Base-by-base conservation (phyloP, 1,284 basidiomycete genomes). In the Ganoderma lucidum region DNA sequence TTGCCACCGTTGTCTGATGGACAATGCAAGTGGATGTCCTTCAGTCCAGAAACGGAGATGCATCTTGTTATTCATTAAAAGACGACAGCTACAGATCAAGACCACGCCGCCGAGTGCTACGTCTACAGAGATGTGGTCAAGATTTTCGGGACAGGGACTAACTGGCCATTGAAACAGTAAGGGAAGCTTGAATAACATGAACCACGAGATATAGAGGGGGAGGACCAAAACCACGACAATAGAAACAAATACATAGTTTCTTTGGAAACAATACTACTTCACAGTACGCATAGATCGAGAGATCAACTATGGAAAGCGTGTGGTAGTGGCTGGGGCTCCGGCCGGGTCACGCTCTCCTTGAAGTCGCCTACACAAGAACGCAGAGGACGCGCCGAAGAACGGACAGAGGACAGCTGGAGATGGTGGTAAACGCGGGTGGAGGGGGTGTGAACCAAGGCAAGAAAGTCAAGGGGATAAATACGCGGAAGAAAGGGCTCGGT, bases 401-500 rank as follows among this genome's bases (percentile, higher is more conserved):
- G 51, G 12, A 51, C n/a, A 19, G 32, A 9, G 63, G 39, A n/a
- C 23, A 58, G 51, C 15, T 14, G 10, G 19, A 62, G 37, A 28
- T 53, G 48, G 62, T 37, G 58, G 64, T 37, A 60, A 41, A 66
- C 45, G 53, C 37, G 23, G 44, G 44, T 51, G 48, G 28, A 35
- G 9, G 53, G 53, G 17, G 28, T 41, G 44, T 62, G 61, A 70
- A 70, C 59, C 70, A 71, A 73, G 62, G 56, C 53, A 63, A 65
- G 67, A 63, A 69, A 73, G 68, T 70, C 72, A 73, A 73, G 59
- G 70, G 35, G 64, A 73, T 71, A 71, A 71, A 73, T 73, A 73
- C 62, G 60, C 58, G 41, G 66, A 70, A 71, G 62, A 62, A 66
- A 69, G 56, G 32, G 35, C 39, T 55, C 39, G 42, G 42, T 59